Percentiles rank a stretch among this genome's conserved stretches.
Conservation (phyloP, 1,139 yeast species). For the Debaryomyces robertsiae region DNA sequence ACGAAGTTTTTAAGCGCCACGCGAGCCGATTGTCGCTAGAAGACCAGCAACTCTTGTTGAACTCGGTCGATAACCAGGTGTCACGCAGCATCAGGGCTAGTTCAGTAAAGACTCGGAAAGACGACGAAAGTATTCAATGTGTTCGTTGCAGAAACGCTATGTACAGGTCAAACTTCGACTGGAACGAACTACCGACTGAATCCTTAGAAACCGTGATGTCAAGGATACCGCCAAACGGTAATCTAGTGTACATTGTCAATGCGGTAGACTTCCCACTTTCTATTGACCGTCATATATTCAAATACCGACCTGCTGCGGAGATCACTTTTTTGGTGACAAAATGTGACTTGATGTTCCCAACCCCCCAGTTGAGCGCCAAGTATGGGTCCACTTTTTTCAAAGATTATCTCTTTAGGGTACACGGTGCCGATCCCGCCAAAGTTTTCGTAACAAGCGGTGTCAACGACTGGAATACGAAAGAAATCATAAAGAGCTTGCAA, state of each 20-base stretch:
- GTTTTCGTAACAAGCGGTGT: conserved; percentile 54
- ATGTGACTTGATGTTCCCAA: conserved; percentile 52
- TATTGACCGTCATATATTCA: conserved; percentile 41
- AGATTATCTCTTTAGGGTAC: conserved; percentile 41
- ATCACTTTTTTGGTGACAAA: conserved; percentile 60
- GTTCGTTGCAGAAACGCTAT: conserved; percentile 58
- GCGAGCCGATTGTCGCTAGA: conserved; percentile 23
- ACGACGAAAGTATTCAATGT: conserved; percentile 36
- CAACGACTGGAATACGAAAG: conserved; percentile 53
- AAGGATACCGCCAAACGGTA: conserved; percentile 50
- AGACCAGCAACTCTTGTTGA: conserved; percentile 30
- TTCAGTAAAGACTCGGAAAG: conserved; percentile 4
- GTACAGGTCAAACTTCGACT: conserved; percentile 40
- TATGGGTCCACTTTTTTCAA: conserved; percentile 49
- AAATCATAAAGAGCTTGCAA: conserved; percentile 36
- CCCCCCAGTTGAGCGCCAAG: conserved; percentile 31
- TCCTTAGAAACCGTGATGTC: conserved; percentile 39
- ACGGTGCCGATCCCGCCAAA: conserved; percentile 45
- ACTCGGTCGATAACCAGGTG: conserved; percentile 15
- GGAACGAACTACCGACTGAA: conserved; percentile 38
- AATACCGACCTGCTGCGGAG: conserved; percentile 35
- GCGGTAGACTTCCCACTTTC: conserved; percentile 73
- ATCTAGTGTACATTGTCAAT: conserved; percentile 61
- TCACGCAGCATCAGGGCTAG: neutral
- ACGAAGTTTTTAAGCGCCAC: conserved; percentile 26